Percentiles rank a stretch among this genome's conserved stretches.
These are phyloP conservation scores for Rhodotorula paludigena DNA, from an alignment of 768 basidiomycete species.

Conservation along the genomic window DNA sequence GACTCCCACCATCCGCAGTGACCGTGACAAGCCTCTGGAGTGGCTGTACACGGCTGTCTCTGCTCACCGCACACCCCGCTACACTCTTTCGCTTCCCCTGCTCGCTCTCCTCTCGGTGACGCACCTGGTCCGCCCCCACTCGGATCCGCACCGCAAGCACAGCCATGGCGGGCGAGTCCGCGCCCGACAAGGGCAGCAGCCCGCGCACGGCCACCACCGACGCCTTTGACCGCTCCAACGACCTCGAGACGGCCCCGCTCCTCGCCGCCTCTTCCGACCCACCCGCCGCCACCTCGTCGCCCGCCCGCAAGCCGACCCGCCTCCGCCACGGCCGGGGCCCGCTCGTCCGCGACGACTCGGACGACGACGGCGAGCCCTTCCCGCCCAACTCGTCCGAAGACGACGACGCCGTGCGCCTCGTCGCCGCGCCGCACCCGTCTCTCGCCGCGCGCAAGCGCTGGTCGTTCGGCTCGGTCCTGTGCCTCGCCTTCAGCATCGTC, in stretches of 20 bases:
- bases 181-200: constrained; percentile 19
- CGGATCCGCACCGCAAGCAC: neutral
- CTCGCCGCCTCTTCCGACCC: constrained; percentile 1
- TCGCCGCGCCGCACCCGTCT: neutral
- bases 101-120: neutral
- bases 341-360: constrained; percentile 18
- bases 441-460: neutral
- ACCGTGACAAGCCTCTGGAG: too few species aligned
- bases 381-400: neutral
- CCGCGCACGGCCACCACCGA: constrained; percentile 1
- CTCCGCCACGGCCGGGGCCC: constrained; percentile 26
- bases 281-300: neutral
- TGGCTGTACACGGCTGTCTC: too few species aligned
- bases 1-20: too few species aligned
- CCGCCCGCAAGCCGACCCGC: neutral
- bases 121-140: neutral
- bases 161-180: neutral
- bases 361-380: constrained; percentile 16
- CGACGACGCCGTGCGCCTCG: neutral
- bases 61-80: too few species aligned
- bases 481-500: constrained; percentile 18
- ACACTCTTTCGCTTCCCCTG: neutral
- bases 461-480: neutral
- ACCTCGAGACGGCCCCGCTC: constrained; percentile 16
- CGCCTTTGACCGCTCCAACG: constrained; percentile 2